A percentile compares a stretch with the other conserved stretches of the same genome.
Evolutionary conservation across 805 yeast genomes (phyloP).

Genomic region (Wickerhamiella galacta): DNA sequence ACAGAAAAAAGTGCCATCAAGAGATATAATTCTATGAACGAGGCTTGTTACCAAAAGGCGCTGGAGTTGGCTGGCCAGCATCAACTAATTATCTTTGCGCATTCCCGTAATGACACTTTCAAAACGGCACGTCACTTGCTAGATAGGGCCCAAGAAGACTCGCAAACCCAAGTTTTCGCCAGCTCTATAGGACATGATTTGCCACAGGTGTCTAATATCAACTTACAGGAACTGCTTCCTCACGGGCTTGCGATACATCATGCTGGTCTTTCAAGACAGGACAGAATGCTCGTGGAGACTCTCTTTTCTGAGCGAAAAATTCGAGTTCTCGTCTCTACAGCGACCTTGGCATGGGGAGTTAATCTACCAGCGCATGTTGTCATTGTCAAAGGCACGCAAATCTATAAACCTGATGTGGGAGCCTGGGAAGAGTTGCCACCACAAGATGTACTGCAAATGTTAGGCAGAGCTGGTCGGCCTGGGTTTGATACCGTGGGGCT

Average conservation of each 20-base stretch:
- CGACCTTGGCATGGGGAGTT: slow-evolving; percentile 95
- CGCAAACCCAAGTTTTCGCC: slow-evolving; percentile 12
- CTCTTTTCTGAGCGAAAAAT: slow-evolving; percentile 75
- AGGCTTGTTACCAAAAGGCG: slow-evolving; percentile 73
- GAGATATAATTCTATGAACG: slow-evolving; percentile 68
- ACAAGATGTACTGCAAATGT: slow-evolving; percentile 88
- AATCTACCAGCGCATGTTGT: slow-evolving; percentile 92
- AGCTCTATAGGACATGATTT: neutral
- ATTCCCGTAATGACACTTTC: slow-evolving; percentile 80
- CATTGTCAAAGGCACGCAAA: slow-evolving; percentile 81
- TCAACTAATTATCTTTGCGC: slow-evolving; percentile 82
- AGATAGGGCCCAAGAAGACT: slow-evolving; percentile 30
- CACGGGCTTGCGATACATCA: slow-evolving; percentile 80
- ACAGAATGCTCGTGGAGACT: slow-evolving; percentile 67
- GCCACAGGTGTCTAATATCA: slow-evolving; percentile 29
- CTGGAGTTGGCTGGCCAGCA: slow-evolving; percentile 45
- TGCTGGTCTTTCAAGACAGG: slow-evolving; percentile 66
- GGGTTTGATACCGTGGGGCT: slow-evolving; percentile 84
- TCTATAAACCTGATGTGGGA: slow-evolving; percentile 82
- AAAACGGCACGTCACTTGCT: slow-evolving; percentile 65
- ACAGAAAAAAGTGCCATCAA: slow-evolving; percentile 71
- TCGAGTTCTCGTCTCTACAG: slow-evolving; percentile 76
- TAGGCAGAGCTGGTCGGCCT: slow-evolving; percentile 98
- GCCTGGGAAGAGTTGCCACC: slow-evolving; percentile 84
- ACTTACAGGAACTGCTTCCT: slow-evolving; percentile 42